Base-by-base conservation (phyloP, 768 basidiomycete genomes). In the Boletus tomentosulus region DNA sequence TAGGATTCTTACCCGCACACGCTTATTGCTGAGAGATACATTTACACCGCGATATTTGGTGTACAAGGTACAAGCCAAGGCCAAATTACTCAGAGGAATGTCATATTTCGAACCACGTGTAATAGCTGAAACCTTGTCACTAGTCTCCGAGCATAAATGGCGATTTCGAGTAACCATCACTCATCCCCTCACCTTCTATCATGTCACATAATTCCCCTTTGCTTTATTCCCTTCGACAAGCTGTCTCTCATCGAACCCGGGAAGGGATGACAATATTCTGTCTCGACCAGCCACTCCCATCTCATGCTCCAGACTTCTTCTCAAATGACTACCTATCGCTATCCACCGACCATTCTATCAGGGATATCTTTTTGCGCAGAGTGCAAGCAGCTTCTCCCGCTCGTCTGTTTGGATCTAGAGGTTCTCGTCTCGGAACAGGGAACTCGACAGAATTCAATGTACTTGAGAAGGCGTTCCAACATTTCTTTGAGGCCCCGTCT, bases 261-360 rank as follows among this genome's bases (percentile, higher is more conserved):
- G 22, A 34, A 6, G 60, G 60, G 6, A 53, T 60, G 46, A 53
- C 55, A 6, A 8, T 50, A 42, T 57, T 62, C 39, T 9, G 24
- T 27, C 55, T 63, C 43, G 51, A 63, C 27, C 7, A 50, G 3
- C 61, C 64, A 8, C 63, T 58, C 28, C 61, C 64, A 19, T 56
- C 61, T 15, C 39, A 51, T 39, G 58, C 60, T 37, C 61, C 63
- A 1, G 76, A 77, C 51, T 66, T 78, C 52, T 75, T 74, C 38
- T 77, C 79, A 6, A 81, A 78, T 50, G 78, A 82, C 59, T 82
- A 80, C 57, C 72, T 82, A 10, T 78, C 79, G 1, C 59, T 82
- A 3, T 68, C 76, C 6, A 60, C 65, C 4, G 73, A 74, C 46
- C 42, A 57, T 0, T 45, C 55, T 3, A 66, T 79, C 2, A 50